Conservation (phyloP, 768 basidiomycete genomes). For the Terana coerulea region DNA sequence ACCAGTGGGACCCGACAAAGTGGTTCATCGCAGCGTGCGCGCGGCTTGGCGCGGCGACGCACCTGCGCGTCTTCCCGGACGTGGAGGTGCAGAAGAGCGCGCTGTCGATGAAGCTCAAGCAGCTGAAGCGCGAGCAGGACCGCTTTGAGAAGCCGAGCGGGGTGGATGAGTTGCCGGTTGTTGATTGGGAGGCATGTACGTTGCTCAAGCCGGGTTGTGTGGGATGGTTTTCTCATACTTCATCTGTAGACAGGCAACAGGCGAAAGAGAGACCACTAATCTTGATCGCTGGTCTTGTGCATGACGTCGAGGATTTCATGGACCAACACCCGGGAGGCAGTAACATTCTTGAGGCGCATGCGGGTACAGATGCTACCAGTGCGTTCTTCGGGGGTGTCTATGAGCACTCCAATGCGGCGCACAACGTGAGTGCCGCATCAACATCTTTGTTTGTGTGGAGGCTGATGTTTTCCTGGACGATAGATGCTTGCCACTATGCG, state of each 20-base stretch:
- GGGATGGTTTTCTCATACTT: constrained; percentile 1
- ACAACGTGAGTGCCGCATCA: constrained; percentile 52
- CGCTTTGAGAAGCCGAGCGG: constrained; percentile 77
- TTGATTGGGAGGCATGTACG: constrained; percentile 85
- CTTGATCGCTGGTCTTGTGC: constrained; percentile 89
- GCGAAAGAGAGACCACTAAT: constrained; percentile 74
- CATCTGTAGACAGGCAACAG: constrained; percentile 66
- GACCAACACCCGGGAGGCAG: constrained; percentile 92
- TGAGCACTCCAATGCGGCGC: constrained; percentile 85
- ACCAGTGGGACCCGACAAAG: constrained; percentile 90
- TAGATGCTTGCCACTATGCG: constrained; percentile 57
- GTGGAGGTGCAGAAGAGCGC: constrained; percentile 81
- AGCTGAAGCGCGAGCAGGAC: constrained; percentile 74
- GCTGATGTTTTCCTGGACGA: neutral
- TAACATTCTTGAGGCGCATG: constrained; percentile 74
- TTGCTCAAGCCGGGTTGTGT: constrained; percentile 16
- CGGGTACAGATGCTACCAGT: constrained; percentile 88
- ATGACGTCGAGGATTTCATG: constrained; percentile 80
- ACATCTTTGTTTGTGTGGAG: neutral
- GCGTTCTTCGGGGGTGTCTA: constrained; percentile 94
- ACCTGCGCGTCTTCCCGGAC: constrained; percentile 66
- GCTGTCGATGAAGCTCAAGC: constrained; percentile 91
- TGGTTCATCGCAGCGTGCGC: constrained; percentile 78
- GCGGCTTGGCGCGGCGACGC: constrained; percentile 52
- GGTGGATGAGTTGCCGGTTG: constrained; percentile 70